A percentile compares a stretch with the other conserved stretches of the same genome.
These are phyloP conservation scores for Nakazawaea sp. DNA, from an alignment of 805 yeast species.

Conservation along the genomic window DNA sequence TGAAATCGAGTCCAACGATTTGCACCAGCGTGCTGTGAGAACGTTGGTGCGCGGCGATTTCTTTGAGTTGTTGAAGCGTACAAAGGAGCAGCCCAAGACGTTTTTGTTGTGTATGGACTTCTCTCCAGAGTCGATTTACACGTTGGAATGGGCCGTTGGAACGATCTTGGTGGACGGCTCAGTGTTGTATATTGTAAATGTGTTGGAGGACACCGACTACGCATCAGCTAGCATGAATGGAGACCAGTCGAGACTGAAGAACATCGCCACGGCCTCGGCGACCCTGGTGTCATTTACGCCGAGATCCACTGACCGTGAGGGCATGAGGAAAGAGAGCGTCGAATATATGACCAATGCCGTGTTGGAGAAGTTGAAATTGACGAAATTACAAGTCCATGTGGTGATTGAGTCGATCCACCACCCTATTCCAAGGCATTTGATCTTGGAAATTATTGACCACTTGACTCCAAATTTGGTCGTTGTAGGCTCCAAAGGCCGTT, in stretches of 20 bases:
- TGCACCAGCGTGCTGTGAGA: constrained; percentile 55
- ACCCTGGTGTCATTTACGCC: constrained; percentile 6
- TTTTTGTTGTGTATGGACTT: constrained; percentile 77
- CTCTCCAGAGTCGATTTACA: constrained; percentile 75
- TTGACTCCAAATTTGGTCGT: constrained; percentile 68
- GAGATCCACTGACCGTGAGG: constrained; percentile 21
- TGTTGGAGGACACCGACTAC: constrained; percentile 37
- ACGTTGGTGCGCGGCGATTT: constrained; percentile 66
- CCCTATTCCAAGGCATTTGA: constrained; percentile 66
- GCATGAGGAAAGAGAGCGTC: constrained; percentile 33
- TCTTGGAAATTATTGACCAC: constrained; percentile 63
- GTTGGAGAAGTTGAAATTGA: constrained; percentile 45
- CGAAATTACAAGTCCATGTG: constrained; percentile 66
- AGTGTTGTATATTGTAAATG: constrained; percentile 66
- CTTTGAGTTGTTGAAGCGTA: constrained; percentile 32
- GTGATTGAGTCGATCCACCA: constrained; percentile 72
- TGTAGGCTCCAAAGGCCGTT: constrained; percentile 70
- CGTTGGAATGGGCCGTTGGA: constrained; percentile 86
- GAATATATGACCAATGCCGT: constrained; percentile 33
- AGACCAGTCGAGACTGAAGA: constrained; percentile 16
- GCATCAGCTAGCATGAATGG: constrained; percentile 29
- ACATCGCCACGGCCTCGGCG: constrained; percentile 9
- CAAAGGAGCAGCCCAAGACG: constrained; percentile 34
- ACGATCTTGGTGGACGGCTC: constrained; percentile 78
- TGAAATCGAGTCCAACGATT: constrained; percentile 43